phyloP scores from a whole-genome alignment of 805 yeast species.

The Priceomyces melissophilus region DNA sequence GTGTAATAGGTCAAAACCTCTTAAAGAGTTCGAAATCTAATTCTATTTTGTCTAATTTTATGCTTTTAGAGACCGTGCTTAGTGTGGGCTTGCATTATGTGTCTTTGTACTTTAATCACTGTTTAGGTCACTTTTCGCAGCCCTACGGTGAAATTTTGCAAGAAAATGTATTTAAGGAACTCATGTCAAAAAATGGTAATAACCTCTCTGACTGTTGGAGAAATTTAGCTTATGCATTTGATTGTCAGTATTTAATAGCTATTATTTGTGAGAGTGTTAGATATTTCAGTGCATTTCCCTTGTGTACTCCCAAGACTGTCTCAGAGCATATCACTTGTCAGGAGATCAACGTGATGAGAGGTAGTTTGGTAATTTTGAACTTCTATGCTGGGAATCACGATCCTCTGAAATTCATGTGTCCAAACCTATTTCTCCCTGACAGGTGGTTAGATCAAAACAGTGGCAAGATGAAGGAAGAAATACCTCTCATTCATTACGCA shows the following conservation, averaged over 20 bases:
- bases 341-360: constrained; percentile 46
- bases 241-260: constrained; percentile 53
- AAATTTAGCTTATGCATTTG: constrained; percentile 18
- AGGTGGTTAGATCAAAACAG: constrained; percentile 42
- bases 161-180: constrained; percentile 36
- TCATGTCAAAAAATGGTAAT: constrained; percentile 32
- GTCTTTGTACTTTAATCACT: constrained; percentile 58
- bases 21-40: constrained; percentile 14
- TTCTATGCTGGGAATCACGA: constrained; percentile 73
- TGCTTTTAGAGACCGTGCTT: constrained; percentile 64
- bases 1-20: constrained; percentile 27
- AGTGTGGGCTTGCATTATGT: constrained; percentile 79
- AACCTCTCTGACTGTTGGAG: constrained; percentile 34
- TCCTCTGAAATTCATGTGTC: constrained; percentile 34
- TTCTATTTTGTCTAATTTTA: constrained; percentile 47
- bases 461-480: constrained; percentile 12
- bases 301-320: constrained; percentile 61
- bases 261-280: constrained; percentile 62
- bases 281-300: constrained; percentile 61
- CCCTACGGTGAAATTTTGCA: constrained; percentile 15
- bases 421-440: constrained; percentile 49
- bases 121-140: constrained; percentile 57
- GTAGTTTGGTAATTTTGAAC: constrained; percentile 61
- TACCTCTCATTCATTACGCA: constrained; percentile 59
- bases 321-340: constrained; percentile 46